phyloP scores from a whole-genome alignment of 2,329 filamentous ascomycete genomes.

The Chaetomium sp. region DNA sequence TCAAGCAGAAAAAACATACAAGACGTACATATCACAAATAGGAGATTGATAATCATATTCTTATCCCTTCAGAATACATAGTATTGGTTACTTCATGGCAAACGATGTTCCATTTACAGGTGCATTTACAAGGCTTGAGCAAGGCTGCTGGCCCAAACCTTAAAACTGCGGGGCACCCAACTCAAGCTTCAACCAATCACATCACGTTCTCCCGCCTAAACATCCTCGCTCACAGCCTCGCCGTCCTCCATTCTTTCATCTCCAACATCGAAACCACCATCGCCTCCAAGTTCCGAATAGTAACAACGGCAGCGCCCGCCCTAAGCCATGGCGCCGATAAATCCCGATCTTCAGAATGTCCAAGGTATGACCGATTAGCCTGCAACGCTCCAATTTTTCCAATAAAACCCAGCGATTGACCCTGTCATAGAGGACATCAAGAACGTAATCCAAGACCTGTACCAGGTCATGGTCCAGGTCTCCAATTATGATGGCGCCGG shows the following conservation, averaged over 20 bases:
- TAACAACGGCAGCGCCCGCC: neutral
- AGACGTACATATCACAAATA: no score
- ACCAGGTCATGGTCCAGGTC: conserved; percentile 57
- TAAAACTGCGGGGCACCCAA: neutral
- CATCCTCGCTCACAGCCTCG: neutral
- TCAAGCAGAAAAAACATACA: no score
- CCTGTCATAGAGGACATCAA: conserved; percentile 47
- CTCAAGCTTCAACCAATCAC: neutral
- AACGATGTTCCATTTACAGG: no score
- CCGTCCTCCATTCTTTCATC: neutral
- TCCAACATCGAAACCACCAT: neutral
- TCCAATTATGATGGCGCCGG: conserved; percentile 52
- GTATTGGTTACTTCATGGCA: no score
- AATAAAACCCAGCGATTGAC: no score
- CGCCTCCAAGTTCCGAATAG: neutral
- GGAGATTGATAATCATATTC: no score
- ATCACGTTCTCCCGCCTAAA: neutral
- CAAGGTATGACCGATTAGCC: conserved; percentile 17
- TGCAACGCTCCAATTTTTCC: no score
- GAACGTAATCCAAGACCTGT: conserved; percentile 57
- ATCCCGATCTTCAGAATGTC: conserved; percentile 22
- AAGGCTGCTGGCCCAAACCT: neutral
- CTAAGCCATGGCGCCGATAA: conserved; percentile 25
- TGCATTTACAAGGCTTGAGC: neutral
- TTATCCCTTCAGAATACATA: no score